Evolutionary conservation across 768 basidiomycete genomes (phyloP).

Genomic region (Auriscalpium orientale): DNA sequence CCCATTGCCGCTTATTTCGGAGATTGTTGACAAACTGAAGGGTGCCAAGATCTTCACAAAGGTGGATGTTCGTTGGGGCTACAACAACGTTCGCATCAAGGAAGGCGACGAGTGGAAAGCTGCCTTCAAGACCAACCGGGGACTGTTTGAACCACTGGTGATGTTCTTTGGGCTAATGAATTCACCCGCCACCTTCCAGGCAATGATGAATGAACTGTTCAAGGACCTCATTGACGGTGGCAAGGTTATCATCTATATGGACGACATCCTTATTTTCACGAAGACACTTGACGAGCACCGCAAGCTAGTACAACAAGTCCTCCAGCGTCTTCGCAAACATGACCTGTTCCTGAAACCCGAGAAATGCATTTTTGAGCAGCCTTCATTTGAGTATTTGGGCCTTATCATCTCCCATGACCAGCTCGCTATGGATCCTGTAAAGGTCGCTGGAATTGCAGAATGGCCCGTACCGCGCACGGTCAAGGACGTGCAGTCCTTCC

Average conservation of each 20-base stretch:
- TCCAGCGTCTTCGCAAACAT: conserved; percentile 16
- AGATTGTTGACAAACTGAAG: conserved; percentile 11
- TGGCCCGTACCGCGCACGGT: too few relatives aligned
- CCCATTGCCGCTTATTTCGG: conserved; percentile 10
- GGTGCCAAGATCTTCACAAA: conserved; percentile 17
- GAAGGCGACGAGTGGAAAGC: too few relatives aligned
- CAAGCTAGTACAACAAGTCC: conserved; percentile 7
- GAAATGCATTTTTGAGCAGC: conserved; percentile 14
- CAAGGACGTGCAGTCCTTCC: not conserved
- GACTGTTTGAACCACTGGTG: conserved; percentile 21
- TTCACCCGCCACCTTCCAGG: conserved; percentile 21
- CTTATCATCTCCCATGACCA: conserved; percentile 12
- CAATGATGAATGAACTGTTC: conserved; percentile 21
- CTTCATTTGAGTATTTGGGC: conserved; percentile 16
- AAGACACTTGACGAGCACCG: conserved; percentile 11
- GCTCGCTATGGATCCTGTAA: too few relatives aligned
- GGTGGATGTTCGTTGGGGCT: conserved; percentile 23
- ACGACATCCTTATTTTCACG: conserved; percentile 27
- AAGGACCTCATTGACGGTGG: conserved; percentile 21
- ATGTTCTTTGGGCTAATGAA: conserved; percentile 26
- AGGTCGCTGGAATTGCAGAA: too few relatives aligned
- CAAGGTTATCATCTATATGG: conserved; percentile 25
- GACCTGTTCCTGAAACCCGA: conserved; percentile 16
- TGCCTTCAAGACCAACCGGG: conserved; percentile 16
- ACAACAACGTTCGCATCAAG: conserved; percentile 22